Evolutionary conservation across 495 filamentous ascomycete genomes (phyloP).

Genomic region (Lasiosphaeria ovina): DNA sequence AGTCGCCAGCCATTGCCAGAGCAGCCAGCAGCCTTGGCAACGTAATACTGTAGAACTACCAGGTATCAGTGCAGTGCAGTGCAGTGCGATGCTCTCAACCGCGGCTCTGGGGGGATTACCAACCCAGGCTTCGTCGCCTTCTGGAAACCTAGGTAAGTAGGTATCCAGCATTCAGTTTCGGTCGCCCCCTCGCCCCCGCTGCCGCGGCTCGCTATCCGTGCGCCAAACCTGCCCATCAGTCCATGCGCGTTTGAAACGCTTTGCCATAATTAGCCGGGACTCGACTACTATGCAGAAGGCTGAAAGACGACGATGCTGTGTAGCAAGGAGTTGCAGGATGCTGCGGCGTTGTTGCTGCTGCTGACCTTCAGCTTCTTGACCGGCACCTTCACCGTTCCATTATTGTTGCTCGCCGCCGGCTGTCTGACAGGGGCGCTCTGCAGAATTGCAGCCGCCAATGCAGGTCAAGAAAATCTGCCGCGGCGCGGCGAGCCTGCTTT

Average conservation of each 20-base stretch:
- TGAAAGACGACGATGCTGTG: background rate
- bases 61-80: no score
- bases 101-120: background rate
- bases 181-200: background rate
- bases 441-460: background rate
- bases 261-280: slow-evolving; percentile 21
- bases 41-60: no score
- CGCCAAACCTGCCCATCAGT: slow-evolving; percentile 1
- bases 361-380: no score
- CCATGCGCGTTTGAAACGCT: slow-evolving; percentile 18
- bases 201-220: slow-evolving; percentile 11
- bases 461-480: background rate
- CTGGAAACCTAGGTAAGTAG: slow-evolving; percentile 2
- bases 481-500: background rate
- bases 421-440: background rate
- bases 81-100: no score
- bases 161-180: slow-evolving; percentile 4
- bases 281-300: slow-evolving; percentile 19
- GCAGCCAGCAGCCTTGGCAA: no score
- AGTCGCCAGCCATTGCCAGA: no score
- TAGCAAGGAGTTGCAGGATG: slow-evolving; percentile 3
- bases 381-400: no score
- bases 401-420: no score
- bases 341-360: background rate
- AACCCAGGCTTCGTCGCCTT: slow-evolving; percentile 1